A percentile compares a stretch with the other conserved stretches of the same genome.
These are phyloP conservation scores for Rhizopogon hawkerae DNA, from an alignment of 1,284 basidiomycete genomes.

Conservation along the genomic window DNA sequence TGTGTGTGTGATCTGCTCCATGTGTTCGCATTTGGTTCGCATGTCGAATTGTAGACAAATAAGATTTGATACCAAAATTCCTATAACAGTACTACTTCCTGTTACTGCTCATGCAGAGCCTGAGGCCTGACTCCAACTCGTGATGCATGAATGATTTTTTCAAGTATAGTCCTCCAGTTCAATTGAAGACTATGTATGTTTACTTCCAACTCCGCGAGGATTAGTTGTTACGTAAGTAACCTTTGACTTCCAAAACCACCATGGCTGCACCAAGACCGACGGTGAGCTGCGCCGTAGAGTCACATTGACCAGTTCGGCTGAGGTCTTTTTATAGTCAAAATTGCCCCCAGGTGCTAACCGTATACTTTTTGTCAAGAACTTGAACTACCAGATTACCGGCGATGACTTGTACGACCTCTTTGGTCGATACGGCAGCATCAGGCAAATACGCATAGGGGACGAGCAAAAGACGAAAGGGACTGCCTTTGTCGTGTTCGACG, in stretches of 20 bases:
- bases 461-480: conserved; percentile 92
- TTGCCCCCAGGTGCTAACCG: conserved; percentile 79
- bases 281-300: conserved; percentile 30
- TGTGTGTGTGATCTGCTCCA: too few species aligned
- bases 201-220: background rate
- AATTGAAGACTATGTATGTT: too few species aligned
- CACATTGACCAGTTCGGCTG: conserved; percentile 1
- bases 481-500: conserved; percentile 89
- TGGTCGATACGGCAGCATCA: conserved; percentile 93
- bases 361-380: conserved; percentile 81
- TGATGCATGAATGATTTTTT: too few species aligned
- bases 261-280: conserved; percentile 63
- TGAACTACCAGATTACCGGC: conserved; percentile 92
- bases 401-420: conserved; percentile 96
- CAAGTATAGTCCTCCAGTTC: too few species aligned
- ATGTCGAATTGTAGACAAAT: too few species aligned
- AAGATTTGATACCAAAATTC: too few species aligned
- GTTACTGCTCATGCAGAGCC: too few species aligned
- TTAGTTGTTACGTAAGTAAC: too few species aligned
- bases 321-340: conserved; percentile 47
- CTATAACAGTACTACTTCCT: too few species aligned
- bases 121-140: too few species aligned
- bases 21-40: too few species aligned
- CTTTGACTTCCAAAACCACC: conserved; percentile 10
- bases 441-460: conserved; percentile 90